Evolutionary conservation across 2,329 filamentous ascomycete genomes (phyloP).

Genomic region (Verticillium tricorpus): DNA sequence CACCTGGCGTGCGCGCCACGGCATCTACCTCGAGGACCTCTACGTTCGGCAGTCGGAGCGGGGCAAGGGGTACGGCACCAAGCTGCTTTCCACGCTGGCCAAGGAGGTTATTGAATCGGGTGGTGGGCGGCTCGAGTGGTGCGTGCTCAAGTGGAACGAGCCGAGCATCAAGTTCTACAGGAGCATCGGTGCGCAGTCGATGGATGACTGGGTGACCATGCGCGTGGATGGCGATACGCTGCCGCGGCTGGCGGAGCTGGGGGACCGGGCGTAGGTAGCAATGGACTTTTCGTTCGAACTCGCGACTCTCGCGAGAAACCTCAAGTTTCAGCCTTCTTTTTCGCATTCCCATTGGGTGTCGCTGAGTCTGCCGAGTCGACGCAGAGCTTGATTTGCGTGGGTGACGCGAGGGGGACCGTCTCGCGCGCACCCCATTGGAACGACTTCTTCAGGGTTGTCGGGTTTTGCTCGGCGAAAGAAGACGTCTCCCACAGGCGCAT

Average conservation of each 20-base stretch:
- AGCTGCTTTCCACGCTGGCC: conserved; percentile 71
- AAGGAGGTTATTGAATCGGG: conserved; percentile 68
- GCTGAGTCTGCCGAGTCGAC: neutral
- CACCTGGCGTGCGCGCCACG: conserved; percentile 83
- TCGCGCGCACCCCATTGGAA: conserved; percentile 41
- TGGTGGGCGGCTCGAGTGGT: conserved; percentile 82
- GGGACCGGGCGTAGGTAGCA: neutral
- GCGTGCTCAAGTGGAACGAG: conserved; percentile 88
- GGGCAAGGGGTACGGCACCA: conserved; percentile 74
- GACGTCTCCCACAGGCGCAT: conserved; percentile 38
- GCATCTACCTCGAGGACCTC: conserved; percentile 93
- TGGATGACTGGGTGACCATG: conserved; percentile 72
- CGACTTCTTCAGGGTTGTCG: conserved; percentile 23
- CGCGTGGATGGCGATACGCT: conserved; percentile 66
- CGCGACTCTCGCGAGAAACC: neutral
- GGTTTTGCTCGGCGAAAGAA: conserved; percentile 33
- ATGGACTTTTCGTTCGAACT: neutral
- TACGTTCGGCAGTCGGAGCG: conserved; percentile 70
- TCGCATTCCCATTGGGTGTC: neutral
- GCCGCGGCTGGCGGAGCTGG: conserved; percentile 50
- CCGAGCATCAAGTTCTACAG: conserved; percentile 86
- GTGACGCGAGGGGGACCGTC: neutral
- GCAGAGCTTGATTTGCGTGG: neutral
- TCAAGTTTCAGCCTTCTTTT: neutral
- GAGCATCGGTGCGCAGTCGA: conserved; percentile 59